Conservation (phyloP, 2,329 filamentous ascomycete genomes). For the Trichoderma citrinoviride region DNA sequence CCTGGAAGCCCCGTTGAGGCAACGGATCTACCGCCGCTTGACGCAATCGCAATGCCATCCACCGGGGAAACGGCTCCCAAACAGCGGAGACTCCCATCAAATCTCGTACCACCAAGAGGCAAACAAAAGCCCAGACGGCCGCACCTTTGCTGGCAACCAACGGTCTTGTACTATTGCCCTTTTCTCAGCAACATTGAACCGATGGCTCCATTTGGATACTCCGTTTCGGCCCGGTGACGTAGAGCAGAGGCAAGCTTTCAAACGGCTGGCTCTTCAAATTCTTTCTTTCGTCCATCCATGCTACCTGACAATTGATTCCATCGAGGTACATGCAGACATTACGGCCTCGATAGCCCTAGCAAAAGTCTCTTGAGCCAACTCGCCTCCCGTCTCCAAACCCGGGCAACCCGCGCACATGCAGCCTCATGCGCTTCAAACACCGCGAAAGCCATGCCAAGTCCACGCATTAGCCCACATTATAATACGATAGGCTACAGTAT, state of each 20-base stretch:
- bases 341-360: too few species aligned
- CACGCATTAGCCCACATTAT: too few species aligned
- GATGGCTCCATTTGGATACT: conserved; percentile 6
- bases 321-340: too few species aligned
- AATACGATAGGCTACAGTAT: background rate
- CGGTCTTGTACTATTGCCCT: background rate
- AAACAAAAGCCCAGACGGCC: background rate
- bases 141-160: background rate
- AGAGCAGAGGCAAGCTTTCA: background rate
- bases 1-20: background rate
- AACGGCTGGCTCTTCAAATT: background rate
- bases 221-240: conserved; percentile 17
- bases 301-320: too few species aligned
- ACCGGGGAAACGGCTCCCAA: background rate
- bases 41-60: conserved; percentile 8
- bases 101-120: background rate
- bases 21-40: conserved; percentile 8
- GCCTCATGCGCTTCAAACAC: background rate
- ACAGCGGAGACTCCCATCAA: background rate
- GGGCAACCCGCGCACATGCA: conserved; percentile 5
- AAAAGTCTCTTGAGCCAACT: background rate
- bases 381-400: background rate
- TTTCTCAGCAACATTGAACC: background rate
- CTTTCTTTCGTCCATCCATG: too few species aligned
- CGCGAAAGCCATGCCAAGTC: background rate